Conservation (phyloP, 768 basidiomycete genomes). For the Plicaturopsis crispa region DNA sequence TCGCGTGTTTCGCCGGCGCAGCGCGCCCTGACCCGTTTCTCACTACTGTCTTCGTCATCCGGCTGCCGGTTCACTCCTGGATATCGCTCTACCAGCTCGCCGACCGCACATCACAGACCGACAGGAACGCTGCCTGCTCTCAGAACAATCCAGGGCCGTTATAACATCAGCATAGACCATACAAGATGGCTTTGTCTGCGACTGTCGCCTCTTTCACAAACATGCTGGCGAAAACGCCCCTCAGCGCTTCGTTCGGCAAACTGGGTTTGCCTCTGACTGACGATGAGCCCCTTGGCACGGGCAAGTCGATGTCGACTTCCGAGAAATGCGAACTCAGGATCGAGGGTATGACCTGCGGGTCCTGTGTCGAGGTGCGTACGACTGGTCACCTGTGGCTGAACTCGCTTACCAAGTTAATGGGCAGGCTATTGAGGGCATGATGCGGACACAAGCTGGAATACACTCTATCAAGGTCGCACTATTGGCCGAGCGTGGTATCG, state of each 20-base stretch:
- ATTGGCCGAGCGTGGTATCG: conserved; percentile 86
- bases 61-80: too few species aligned
- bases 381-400: not conserved
- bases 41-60: too few species aligned
- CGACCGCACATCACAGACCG: too few species aligned
- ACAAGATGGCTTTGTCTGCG: not conserved
- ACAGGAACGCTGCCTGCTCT: too few species aligned
- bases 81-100: too few species aligned
- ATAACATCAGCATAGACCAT: too few species aligned
- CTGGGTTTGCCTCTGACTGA: conserved; percentile 12
- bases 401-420: not conserved
- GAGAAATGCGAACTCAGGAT: conserved; percentile 74
- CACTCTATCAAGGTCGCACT: conserved; percentile 88
- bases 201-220: conserved; percentile 2
- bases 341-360: conserved; percentile 87
- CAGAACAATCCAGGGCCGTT: too few species aligned
- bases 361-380: conserved; percentile 73
- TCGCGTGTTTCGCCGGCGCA: too few species aligned
- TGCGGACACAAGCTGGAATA: conserved; percentile 83
- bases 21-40: too few species aligned
- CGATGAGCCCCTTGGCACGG: conserved; percentile 15
- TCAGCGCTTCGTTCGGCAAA: conserved; percentile 7
- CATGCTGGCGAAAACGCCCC: conserved; percentile 6
- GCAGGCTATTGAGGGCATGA: conserved; percentile 80
- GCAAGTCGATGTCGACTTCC: conserved; percentile 10